Conservation (phyloP, 257 asterid genomes). For the Knoxia roxburghii region DNA sequence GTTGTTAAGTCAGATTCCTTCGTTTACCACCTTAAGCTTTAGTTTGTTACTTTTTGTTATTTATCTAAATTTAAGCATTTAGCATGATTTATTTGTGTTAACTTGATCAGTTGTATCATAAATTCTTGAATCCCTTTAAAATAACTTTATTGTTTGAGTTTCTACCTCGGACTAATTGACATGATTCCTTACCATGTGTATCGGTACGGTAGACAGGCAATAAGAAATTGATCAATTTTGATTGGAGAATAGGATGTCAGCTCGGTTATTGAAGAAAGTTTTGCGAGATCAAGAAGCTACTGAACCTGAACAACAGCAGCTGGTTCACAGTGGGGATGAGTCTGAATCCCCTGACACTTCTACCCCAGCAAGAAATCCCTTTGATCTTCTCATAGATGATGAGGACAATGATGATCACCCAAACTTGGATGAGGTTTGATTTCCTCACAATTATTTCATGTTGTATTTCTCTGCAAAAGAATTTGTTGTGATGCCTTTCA, state of each 20-base stretch:
- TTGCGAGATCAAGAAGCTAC: constrained; percentile 55
- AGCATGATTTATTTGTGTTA: not conserved
- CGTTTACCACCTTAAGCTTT: not conserved
- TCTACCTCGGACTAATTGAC: not conserved
- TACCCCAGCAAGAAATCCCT: constrained; percentile 39
- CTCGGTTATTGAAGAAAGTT: constrained; percentile 56
- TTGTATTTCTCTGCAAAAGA: not conserved
- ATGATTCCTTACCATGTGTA: not conserved
- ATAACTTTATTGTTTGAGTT: not conserved
- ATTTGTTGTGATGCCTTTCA: not conserved
- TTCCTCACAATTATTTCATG: not conserved
- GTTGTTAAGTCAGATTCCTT: not conserved
- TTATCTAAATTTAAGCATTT: not conserved
- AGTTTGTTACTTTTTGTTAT: not conserved
- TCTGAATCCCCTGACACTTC: constrained; percentile 39
- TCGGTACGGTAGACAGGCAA: not conserved
- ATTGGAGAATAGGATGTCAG: constrained; percentile 41
- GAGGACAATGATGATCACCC: constrained; percentile 25
- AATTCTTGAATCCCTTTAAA: not conserved
- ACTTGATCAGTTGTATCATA: not conserved
- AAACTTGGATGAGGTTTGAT: constrained; percentile 37
- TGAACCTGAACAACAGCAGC: constrained; percentile 27
- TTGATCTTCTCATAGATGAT: constrained; percentile 52
- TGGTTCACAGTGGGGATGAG: constrained; percentile 34
- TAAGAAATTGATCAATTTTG: not conserved